These are phyloP conservation scores for Halophytophthora batemanensis DNA, from an alignment of 352 stramenopile species.

Conservation along the genomic window DNA sequence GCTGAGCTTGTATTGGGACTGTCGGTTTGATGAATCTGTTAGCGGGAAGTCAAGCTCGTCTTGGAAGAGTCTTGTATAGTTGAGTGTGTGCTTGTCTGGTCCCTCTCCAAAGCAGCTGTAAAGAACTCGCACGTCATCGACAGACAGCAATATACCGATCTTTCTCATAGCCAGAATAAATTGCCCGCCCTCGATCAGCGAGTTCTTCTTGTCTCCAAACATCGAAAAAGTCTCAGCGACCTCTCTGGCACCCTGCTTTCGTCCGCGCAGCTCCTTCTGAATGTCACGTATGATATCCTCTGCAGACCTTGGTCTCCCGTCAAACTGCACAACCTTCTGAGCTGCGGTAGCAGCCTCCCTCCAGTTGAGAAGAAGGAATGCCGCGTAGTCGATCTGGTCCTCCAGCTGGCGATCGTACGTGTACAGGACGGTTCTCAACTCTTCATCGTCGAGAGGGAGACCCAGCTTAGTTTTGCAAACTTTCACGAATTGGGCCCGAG, in stretches of 20 bases:
- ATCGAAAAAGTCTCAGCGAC: conserved; percentile 18
- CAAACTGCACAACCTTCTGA: conserved; percentile 22
- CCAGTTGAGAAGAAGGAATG: conserved; percentile 65
- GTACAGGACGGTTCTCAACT: conserved; percentile 48
- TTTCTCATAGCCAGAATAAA: conserved; percentile 33
- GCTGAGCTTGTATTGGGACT: conserved; percentile 8
- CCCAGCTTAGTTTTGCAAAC: conserved; percentile 29
- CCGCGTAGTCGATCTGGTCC: conserved; percentile 44
- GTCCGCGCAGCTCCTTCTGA: conserved; percentile 8
- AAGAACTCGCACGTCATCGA: conserved; percentile 19
- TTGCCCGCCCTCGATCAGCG: conserved; percentile 16
- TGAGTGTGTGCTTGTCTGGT: conserved; percentile 18
- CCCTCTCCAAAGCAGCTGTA: conserved; percentile 22
- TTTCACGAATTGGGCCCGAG: conserved; percentile 39
- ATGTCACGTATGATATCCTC: conserved; percentile 17
- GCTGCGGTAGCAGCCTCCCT: conserved; percentile 21
- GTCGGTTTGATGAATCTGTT: background rate
- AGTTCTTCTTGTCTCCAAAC: conserved; percentile 2
- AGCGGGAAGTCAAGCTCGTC: conserved; percentile 6
- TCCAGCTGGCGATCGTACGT: conserved; percentile 50
- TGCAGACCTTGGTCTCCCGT: background rate
- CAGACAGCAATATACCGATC: conserved; percentile 21
- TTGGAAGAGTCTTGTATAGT: conserved; percentile 23
- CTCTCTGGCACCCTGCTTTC: conserved; percentile 6
- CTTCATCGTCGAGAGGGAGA: conserved; percentile 44